Evolutionary conservation across 192 early-diverging fungal genomes (phyloP).

Genomic region (Coemansia sp.): DNA sequence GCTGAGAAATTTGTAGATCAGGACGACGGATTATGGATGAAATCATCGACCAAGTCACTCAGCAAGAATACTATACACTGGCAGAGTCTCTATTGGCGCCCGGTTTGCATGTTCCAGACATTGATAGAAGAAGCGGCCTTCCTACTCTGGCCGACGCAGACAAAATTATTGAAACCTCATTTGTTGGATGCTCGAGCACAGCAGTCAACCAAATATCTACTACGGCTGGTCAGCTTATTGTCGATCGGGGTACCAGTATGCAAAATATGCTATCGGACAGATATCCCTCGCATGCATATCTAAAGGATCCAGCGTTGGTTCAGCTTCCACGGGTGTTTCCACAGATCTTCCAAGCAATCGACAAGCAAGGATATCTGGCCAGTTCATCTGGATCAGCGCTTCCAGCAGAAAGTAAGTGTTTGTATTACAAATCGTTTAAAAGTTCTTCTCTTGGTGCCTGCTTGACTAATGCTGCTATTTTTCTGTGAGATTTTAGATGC

Average conservation of each 20-base stretch:
- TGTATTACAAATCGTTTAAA: no score
- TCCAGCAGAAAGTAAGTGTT: background rate
- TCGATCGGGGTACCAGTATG: constrained; percentile 37
- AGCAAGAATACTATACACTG: constrained; percentile 28
- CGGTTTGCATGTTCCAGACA: constrained; percentile 8
- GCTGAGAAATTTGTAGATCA: constrained; percentile 1
- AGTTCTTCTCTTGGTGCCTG: no score
- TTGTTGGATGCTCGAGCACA: constrained; percentile 24
- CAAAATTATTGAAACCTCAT: constrained; percentile 9
- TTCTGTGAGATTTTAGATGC: background rate
- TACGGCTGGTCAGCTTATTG: constrained; percentile 29
- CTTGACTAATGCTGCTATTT: background rate
- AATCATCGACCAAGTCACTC: constrained; percentile 33
- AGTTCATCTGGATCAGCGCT: background rate
- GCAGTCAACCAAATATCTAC: background rate
- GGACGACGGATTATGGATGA: constrained; percentile 28
- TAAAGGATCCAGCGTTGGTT: background rate
- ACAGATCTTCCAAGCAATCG: constrained; percentile 16
- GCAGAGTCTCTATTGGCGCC: constrained; percentile 39
- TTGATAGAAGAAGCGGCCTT: background rate
- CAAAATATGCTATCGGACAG: constrained; percentile 12
- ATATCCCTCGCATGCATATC: constrained; percentile 5
- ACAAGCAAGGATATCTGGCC: background rate
- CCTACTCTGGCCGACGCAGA: background rate
- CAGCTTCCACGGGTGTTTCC: constrained; percentile 31